Percentiles rank a stretch among this genome's conserved stretches.
phyloP scores from a whole-genome alignment of 345 rosid genomes.

The Linum usitatissimum region DNA sequence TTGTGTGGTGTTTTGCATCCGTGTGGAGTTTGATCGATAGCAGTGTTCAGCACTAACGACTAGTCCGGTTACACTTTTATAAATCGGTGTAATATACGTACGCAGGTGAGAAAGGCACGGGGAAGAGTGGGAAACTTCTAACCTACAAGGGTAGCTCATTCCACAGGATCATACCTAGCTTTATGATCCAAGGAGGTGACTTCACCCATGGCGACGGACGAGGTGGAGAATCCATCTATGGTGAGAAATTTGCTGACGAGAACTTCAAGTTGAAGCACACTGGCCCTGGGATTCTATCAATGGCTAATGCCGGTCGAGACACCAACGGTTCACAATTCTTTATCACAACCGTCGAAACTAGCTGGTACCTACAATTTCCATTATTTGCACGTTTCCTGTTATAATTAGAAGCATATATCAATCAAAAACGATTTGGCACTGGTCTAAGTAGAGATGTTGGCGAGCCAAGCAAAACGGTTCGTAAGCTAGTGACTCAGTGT shows the following conservation, averaged over 20 bases:
- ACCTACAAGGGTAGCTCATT: background rate
- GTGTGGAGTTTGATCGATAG: no score
- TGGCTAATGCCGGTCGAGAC: slow-evolving; percentile 69
- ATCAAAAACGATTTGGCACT: no score
- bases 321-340: slow-evolving; percentile 80
- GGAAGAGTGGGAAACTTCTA: background rate
- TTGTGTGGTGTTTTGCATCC: no score
- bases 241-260: slow-evolving; percentile 21
- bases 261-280: slow-evolving; percentile 70
- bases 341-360: slow-evolving; percentile 47
- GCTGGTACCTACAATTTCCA: slow-evolving; percentile 15
- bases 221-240: background rate
- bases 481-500: no score
- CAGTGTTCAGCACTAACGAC: no score
- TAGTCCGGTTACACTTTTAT: no score
- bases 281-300: slow-evolving; percentile 56
- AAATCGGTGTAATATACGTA: no score
- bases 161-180: background rate
- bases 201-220: background rate
- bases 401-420: no score
- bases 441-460: no score
- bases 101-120: background rate
- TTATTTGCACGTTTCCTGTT: no score
- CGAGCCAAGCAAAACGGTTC: no score
- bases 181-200: background rate